Base-by-base conservation (phyloP, 108 stramenopile species). In the Fragilariopsis cylindrus region DNA sequence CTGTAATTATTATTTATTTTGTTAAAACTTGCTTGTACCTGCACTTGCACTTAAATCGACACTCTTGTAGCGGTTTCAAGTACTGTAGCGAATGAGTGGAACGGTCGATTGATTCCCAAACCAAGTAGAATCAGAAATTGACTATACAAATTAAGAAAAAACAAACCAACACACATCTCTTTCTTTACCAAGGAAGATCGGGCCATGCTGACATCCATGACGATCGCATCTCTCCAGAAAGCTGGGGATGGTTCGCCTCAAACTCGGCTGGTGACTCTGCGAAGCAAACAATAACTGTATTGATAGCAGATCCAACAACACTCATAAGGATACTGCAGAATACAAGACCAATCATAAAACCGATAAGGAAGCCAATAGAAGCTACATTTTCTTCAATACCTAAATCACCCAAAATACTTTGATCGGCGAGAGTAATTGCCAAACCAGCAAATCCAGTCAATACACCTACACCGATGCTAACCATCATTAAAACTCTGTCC, bases 281-380 rank as follows among this genome's bases (percentile, higher is more conserved):
- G 57, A 84, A 93, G 73, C 92, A 92, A 2, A 97, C 96, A 77
- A 93, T 82, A 44, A 93, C 88, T 11, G 93, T 95, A 60, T 91
- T 89, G 48, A 91, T 88, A 5, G 94, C 92, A 41, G 82, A 81
- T 15, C 79, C 81, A 8, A 97, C 85, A 12, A 92, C 89, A 69
- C 85, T 76, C 48, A 92, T 53, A 54, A 94, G 60, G 43, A 94
- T 83, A 13, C 71, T 13, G 46, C 16, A 65, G n/a, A 65, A 13
- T 13, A 65, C 65, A 3, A 47, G 44, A 6, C 65, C 65, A 12
- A 65, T 19, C 41, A 71, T 39, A 5, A 57, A 57, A 1, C 45
- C 56, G 19, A 58, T 42, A 19, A 60, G 49, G 47, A 88, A 85
- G 11, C 82, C 84, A 57, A 60, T 81, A 15, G 46, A 65, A 48